phyloP scores from a whole-genome alignment of 225 moss, liverwort and hornwort species.

The Neckera pumila region DNA sequence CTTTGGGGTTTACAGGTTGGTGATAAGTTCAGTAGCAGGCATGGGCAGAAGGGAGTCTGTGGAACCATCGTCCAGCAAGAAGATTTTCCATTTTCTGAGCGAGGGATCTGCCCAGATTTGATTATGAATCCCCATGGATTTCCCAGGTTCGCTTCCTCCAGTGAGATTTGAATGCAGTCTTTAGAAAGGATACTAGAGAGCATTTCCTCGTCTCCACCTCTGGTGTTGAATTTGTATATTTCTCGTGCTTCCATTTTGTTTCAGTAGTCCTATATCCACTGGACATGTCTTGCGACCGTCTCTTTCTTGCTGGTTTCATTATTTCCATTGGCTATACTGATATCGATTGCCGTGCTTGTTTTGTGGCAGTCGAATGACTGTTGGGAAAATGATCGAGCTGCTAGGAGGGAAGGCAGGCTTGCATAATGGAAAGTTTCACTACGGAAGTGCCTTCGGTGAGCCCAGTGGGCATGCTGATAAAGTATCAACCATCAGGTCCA shows the following conservation, averaged over 20 bases:
- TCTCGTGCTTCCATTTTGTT: background rate
- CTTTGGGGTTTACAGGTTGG: conserved; percentile 64
- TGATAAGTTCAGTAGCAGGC: conserved; percentile 98
- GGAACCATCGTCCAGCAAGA: conserved; percentile 96
- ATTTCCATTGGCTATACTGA: background rate
- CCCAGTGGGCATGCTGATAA: conserved; percentile 98
- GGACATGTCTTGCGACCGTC: background rate
- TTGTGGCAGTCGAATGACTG: conserved; percentile 90
- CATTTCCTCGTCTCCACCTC: background rate
- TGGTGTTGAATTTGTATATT: background rate
- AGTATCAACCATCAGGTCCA: conserved; percentile 84
- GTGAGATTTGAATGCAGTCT: background rate
- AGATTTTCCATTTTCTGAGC: conserved; percentile 97
- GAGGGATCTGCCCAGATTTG: conserved; percentile 88
- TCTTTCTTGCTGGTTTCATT: background rate
- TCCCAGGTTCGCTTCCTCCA: conserved; percentile 56
- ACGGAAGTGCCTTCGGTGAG: conserved; percentile 99
- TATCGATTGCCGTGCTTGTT: background rate
- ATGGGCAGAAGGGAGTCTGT: conserved; percentile 94
- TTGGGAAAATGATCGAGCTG: conserved; percentile 99
- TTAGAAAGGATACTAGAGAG: background rate
- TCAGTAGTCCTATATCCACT: background rate
- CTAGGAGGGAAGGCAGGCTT: conserved; percentile 98
- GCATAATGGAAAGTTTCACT: conserved; percentile 89
- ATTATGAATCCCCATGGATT: conserved; percentile 99